Conservation (phyloP, 345 rosid genomes). For the Melaleuca quinquenervia region DNA sequence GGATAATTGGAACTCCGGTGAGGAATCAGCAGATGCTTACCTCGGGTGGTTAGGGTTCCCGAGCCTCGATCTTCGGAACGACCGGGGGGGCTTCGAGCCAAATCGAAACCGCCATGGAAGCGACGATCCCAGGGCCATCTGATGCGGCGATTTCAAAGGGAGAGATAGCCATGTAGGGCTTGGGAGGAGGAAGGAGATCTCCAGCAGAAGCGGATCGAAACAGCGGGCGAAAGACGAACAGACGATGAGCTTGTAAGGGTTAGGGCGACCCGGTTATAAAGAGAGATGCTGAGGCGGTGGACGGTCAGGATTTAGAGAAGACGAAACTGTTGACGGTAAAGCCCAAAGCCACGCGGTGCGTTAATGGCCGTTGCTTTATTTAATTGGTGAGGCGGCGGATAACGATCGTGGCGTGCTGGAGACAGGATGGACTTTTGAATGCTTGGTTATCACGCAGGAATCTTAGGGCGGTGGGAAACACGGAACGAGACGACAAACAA, state of each 20-base stretch:
- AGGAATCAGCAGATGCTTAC: not conserved
- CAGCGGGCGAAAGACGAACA: rapidly evolving
- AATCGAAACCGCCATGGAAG: not conserved
- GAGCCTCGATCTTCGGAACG: not conserved
- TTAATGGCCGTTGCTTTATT: not conserved
- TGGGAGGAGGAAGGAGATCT: not conserved
- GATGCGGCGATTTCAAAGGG: not conserved
- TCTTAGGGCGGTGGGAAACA: not conserved
- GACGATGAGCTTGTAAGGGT: rapidly evolving
- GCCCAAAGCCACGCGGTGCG: not conserved
- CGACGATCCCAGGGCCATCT: not conserved
- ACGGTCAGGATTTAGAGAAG: not conserved
- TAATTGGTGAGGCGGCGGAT: not conserved
- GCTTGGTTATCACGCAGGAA: not conserved
- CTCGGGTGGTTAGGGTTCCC: not conserved
- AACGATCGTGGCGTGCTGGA: not conserved
- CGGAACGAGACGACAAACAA: not conserved
- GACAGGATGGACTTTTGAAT: not conserved
- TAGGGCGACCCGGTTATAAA: not conserved
- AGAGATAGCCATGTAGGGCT: rapidly evolving
- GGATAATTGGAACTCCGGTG: too few relatives aligned
- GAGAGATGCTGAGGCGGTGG: not conserved
- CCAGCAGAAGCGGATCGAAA: not conserved
- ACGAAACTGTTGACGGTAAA: not conserved
- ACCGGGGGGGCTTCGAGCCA: not conserved